A percentile compares a stretch with the other conserved stretches of the same genome.
Evolutionary conservation across 306 rosid species (phyloP).

Genomic region (Medicago arabica): DNA sequence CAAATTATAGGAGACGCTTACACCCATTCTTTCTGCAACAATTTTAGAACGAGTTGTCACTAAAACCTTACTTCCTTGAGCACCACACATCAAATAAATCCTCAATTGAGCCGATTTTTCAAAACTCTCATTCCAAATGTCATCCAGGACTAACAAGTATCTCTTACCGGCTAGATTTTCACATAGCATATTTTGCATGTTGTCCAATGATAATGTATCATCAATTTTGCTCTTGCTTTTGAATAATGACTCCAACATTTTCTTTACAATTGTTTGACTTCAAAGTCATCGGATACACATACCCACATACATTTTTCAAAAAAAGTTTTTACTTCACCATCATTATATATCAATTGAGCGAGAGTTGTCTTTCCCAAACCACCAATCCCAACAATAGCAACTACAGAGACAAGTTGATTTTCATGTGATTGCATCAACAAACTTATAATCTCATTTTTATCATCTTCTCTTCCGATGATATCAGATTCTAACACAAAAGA

Average conservation of each 20-base stretch:
- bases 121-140: background rate
- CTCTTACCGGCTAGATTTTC: background rate
- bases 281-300: slow-evolving; percentile 10
- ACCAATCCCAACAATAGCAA: slow-evolving; percentile 38
- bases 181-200: background rate
- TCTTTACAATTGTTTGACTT: background rate
- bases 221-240: too few relatives aligned
- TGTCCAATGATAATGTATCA: background rate
- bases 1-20: background rate
- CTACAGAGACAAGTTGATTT: background rate
- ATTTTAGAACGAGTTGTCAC: background rate
- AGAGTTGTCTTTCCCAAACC: slow-evolving; percentile 44
- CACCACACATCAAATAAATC: slow-evolving; percentile 7
- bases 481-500: slow-evolving; percentile 20
- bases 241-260: background rate
- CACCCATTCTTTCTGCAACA: background rate
- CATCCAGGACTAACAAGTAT: slow-evolving; percentile 24
- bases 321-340: background rate
- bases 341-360: slow-evolving; percentile 20
- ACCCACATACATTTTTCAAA: slow-evolving; percentile 8
- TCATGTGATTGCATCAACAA: background rate
- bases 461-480: slow-evolving; percentile 15
- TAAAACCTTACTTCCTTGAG: background rate
- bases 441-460: background rate
- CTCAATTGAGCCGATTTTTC: slow-evolving; percentile 14